Conservation (phyloP, 352 stramenopile genomes). For the Globisporangium middletonii region DNA sequence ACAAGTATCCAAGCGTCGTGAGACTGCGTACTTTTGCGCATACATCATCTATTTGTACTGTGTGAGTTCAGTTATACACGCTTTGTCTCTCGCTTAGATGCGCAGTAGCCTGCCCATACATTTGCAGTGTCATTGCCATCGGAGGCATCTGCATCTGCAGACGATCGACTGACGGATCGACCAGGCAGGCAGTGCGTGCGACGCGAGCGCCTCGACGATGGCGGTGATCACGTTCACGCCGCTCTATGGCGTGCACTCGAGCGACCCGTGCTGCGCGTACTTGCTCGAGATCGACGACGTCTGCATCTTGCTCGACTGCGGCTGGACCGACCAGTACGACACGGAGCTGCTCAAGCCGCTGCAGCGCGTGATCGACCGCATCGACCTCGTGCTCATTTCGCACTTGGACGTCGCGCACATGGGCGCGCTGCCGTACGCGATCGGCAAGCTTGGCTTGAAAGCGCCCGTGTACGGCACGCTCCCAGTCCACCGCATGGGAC, state of each 20-base stretch:
- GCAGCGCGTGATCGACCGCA: slow-evolving; percentile 71
- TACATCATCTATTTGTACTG: no score
- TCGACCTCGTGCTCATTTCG: slow-evolving; percentile 89
- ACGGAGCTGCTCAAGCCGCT: slow-evolving; percentile 78
- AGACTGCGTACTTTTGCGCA: no score
- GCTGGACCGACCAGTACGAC: slow-evolving; percentile 88
- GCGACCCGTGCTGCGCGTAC: slow-evolving; percentile 77
- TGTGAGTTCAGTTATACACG: no score
- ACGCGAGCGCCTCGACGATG: slow-evolving; percentile 35
- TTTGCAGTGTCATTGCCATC: no score
- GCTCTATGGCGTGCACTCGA: slow-evolving; percentile 83
- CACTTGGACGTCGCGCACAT: slow-evolving; percentile 89
- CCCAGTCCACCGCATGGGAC: slow-evolving; percentile 94
- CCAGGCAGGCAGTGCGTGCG: no score
- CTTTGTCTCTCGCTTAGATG: no score
- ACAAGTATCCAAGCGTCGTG: no score
- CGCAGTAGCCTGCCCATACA: no score
- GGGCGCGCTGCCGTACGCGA: slow-evolving; percentile 86
- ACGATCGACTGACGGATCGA: no score
- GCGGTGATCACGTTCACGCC: slow-evolving; percentile 90
- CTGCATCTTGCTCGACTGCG: slow-evolving; percentile 88
- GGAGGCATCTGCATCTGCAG: no score
- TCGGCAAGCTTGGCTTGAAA: slow-evolving; percentile 78
- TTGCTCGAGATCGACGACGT: slow-evolving; percentile 90
- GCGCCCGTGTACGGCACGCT: slow-evolving; percentile 92